Base-by-base conservation (phyloP, 805 yeast genomes). In the Lipomyces starkeyi region DNA sequence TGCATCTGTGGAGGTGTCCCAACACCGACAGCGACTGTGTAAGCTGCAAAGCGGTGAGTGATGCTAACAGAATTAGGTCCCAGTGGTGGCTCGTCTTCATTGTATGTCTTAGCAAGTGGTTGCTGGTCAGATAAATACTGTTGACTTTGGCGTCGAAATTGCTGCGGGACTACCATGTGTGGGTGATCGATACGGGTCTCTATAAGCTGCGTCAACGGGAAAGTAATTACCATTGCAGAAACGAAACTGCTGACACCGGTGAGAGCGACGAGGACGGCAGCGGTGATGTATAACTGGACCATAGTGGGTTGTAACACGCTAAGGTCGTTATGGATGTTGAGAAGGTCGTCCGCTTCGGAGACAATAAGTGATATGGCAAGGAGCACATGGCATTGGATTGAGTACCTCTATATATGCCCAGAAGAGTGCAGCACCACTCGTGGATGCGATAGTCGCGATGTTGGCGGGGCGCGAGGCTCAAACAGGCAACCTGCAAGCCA, bases 1-100 rank as follows among this genome's bases (percentile, higher is more conserved):
- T 70, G 73, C 59, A 32, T 37, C 43, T 70, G 73, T 32, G 71
- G 64, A 7, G 73, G 73, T 0, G 66, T 64, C 14, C 73, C 73
- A 27, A 70, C 63, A 7, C 62, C 68, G 49, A 64, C 65, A 8
- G 59, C 47, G 58, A 69, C 56, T 2, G 71, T 67, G 56, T 67
- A 69, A 13, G 63, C 61, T 7, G 67, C 68, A 3, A 68, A 62
- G n/a, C 20, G 17, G 22, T 40, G 65, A 22, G 34, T 4, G 54
- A 62, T 22, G 22, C 25, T 29, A 27, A 59, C 56, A 20, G 62
- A 43, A 53, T 8, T 17, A n/a, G 20, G 20, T 17, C 22, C 49
- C 49, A 43, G 20, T 17, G 20, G 22, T 17, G 11, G 49, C 20
- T n/a, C 9, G 22, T 43, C 11, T n/a, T 43, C 56, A 22, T 22